phyloP scores from a whole-genome alignment of 75 land plant species.

The Gnetum montanum region DNA sequence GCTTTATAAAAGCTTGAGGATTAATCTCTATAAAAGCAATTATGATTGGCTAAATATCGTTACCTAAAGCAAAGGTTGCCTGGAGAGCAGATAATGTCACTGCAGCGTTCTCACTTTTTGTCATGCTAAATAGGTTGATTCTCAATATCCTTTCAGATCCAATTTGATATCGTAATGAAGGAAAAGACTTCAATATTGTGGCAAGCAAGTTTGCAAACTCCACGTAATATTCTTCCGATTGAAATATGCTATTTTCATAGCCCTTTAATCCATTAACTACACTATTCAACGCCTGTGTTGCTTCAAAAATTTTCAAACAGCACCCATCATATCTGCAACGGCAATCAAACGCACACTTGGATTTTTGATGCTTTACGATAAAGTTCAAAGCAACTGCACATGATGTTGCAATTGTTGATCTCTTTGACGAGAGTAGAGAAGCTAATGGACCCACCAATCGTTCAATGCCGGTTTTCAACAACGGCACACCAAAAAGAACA shows the following conservation, averaged over 20 bases:
- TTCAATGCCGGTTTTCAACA: constrained; percentile 17
- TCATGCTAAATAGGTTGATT: constrained; percentile 2
- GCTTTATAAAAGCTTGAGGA: not conserved
- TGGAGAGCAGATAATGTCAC: constrained; percentile 25
- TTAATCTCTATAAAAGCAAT: not conserved
- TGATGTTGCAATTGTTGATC: constrained; percentile 15
- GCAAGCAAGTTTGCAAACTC: constrained; percentile 27
- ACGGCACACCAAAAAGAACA: constrained; percentile 11
- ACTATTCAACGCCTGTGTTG: constrained; percentile 15
- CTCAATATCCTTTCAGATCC: constrained; percentile 31
- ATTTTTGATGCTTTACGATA: constrained; percentile 26
- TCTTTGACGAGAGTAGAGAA: constrained; percentile 18
- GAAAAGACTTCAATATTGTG: constrained; percentile 35
- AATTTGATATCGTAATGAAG: constrained; percentile 33
- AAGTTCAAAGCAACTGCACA: constrained; percentile 33
- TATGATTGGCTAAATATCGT: not conserved
- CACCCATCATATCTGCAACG: constrained; percentile 8
- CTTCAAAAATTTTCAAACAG: constrained; percentile 30
- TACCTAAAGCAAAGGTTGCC: constrained; percentile 55
- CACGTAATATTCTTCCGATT: constrained; percentile 16
- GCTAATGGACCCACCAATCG: constrained; percentile 26
- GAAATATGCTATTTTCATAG: constrained; percentile 8
- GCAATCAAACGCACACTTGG: constrained; percentile 1
- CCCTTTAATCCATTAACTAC: constrained; percentile 11
- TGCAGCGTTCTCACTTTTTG: constrained; percentile 11